Base-by-base conservation (phyloP, 306 rosid genomes). In the Dryas drummondii region DNA sequence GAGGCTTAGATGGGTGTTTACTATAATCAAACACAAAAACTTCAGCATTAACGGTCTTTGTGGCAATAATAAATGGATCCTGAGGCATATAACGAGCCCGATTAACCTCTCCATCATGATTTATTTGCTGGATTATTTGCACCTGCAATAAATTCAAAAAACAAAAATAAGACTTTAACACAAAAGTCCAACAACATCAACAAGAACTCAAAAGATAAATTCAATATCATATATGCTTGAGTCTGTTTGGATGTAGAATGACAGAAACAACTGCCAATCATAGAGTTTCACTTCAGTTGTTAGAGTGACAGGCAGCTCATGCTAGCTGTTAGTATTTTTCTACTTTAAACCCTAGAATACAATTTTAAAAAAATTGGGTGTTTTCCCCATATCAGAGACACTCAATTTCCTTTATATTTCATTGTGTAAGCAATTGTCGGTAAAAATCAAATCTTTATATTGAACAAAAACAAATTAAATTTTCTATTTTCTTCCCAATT, bases 1-100 rank as follows among this genome's bases (percentile, higher is more conserved):
- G 98, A 80, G 99, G 98, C 79, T 92, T 96, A 14, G 98, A 92
- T 41, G 96, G 99, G 77, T 96, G 99, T 77, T 89, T 90, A 86
- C 98, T 96, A 71, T 92, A 96, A 84, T 96, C 97, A 62, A 96
- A 96, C 41, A 96, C 97, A 84, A 78, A 92, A 70, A 96, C 98
- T 82, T 96, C 99, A 2, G 99, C 98, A 69, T 93, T 92, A 22
- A 96, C 77, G 0, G 99, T 92, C 84, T 96, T 96, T 0, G 99
- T 96, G 1, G 99, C 99, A 78, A 96, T 96, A 22, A 92, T 86
- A 73, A 92, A 96, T 0, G 83, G 83, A 71, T 96, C 89, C 72
- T 96, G 99, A 19, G 99, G 98, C 99, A 96, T 96, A 66, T 89
- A 92, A 9, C 98, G 93, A 37, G 98, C 98, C 48, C 98, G 87